A percentile compares a stretch with the other conserved stretches of the same genome.
Evolutionary conservation across 768 basidiomycete genomes (phyloP).

Genomic region (Mycena rebaudengoi): DNA sequence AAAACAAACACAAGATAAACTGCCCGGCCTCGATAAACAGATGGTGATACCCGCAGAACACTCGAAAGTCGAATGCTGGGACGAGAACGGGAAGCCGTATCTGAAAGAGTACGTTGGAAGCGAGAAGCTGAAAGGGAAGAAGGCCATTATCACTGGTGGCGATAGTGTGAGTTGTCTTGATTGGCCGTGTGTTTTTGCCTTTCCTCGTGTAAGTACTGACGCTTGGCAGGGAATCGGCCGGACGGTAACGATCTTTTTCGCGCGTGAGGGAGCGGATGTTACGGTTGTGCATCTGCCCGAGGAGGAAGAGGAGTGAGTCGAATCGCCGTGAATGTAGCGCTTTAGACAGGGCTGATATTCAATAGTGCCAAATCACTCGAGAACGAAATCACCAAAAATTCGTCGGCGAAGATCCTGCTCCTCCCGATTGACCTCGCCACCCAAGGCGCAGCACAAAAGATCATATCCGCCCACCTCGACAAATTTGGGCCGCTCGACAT

Average conservation of each 20-base stretch:
- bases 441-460: slow-evolving; percentile 48
- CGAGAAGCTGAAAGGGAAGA: slow-evolving; percentile 51
- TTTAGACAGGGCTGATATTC: neutral
- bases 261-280: slow-evolving; percentile 62
- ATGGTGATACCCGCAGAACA: slow-evolving; percentile 54
- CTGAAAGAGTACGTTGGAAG: slow-evolving; percentile 60
- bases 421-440: slow-evolving; percentile 53
- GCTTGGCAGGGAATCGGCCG: slow-evolving; percentile 52
- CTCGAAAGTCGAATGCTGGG: slow-evolving; percentile 55
- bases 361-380: slow-evolving; percentile 45
- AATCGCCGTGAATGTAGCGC: neutral
- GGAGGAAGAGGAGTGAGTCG: slow-evolving; percentile 55
- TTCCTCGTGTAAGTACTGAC: neutral
- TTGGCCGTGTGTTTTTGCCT: neutral
- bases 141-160: slow-evolving; percentile 47
- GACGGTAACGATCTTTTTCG: slow-evolving; percentile 57
- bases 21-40: slow-evolving; percentile 59
- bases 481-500: slow-evolving; percentile 59
- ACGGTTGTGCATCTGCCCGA: slow-evolving; percentile 63
- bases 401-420: slow-evolving; percentile 43
- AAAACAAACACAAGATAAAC: slow-evolving; percentile 50
- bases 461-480: slow-evolving; percentile 57
- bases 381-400: slow-evolving; percentile 55
- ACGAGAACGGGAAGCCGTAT: slow-evolving; percentile 58
- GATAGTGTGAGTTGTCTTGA: slow-evolving; percentile 39